phyloP scores from a whole-genome alignment of 441 rosid genomes.

The Pelargonium fulgidum region DNA sequence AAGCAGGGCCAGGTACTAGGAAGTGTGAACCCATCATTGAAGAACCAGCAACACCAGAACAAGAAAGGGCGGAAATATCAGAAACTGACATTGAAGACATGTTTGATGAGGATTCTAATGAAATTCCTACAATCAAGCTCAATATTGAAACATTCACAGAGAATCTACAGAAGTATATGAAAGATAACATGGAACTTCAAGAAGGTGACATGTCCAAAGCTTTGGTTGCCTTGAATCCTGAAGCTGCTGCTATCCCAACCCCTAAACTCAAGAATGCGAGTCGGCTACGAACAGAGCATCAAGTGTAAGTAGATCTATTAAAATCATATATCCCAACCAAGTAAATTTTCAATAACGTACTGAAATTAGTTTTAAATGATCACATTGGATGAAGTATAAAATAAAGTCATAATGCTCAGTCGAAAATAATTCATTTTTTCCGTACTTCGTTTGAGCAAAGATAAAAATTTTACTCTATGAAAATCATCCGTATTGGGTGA shows the following conservation, averaged over 20 bases:
- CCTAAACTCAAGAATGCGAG: slow-evolving; percentile 72
- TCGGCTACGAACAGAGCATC: slow-evolving; percentile 88
- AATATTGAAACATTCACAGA: slow-evolving; percentile 54
- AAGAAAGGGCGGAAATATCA: slow-evolving; percentile 33
- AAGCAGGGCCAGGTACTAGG: slow-evolving; percentile 18
- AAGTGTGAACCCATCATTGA: slow-evolving; percentile 62
- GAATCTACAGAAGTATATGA: slow-evolving; percentile 58
- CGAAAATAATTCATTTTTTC: background rate
- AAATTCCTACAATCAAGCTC: slow-evolving; percentile 74
- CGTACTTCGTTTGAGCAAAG: background rate
- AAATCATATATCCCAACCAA: slow-evolving; percentile 22
- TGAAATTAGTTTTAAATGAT: background rate
- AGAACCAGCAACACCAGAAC: slow-evolving; percentile 81
- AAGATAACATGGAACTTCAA: slow-evolving; percentile 61
- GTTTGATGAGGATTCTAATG: slow-evolving; percentile 60
- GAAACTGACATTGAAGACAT: slow-evolving; percentile 69
- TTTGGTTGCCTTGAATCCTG: slow-evolving; percentile 70
- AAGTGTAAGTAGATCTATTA: slow-evolving; percentile 65
- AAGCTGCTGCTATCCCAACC: slow-evolving; percentile 63
- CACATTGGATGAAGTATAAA: slow-evolving; percentile 18
- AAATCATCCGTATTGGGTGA: background rate
- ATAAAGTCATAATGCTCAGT: background rate
- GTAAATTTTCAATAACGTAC: slow-evolving; percentile 3
- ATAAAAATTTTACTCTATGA: background rate
- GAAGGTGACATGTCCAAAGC: slow-evolving; percentile 81